Conservation (phyloP, 257 asterid species). For the Solanum habrochaites region DNA sequence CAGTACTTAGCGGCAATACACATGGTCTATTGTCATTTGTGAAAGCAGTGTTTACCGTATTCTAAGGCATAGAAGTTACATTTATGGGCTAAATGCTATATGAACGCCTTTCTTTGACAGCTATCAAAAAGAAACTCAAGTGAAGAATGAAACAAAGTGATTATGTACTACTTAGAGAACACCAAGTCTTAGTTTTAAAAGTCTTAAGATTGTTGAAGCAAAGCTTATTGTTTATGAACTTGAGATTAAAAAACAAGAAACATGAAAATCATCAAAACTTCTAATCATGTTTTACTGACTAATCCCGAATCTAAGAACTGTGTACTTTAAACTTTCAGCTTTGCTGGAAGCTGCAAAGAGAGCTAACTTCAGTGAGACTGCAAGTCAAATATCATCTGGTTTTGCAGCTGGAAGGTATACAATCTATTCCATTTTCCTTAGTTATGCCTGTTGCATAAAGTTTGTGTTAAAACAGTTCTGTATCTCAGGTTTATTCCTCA, state of each 20-base stretch:
- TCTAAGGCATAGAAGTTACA: neutral
- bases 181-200: neutral
- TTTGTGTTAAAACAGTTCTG: neutral
- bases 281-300: neutral
- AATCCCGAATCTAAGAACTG: neutral
- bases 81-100: neutral
- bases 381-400: constrained; percentile 54
- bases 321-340: constrained; percentile 36
- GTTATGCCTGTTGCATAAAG: neutral
- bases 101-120: neutral
- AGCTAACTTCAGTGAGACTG: constrained; percentile 58
- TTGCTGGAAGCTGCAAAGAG: constrained; percentile 74
- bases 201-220: neutral
- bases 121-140: neutral
- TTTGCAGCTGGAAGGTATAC: constrained; percentile 80
- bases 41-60: neutral
- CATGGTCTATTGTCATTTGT: neutral
- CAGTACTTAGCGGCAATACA: neutral
- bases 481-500: neutral
- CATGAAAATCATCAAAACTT: neutral
- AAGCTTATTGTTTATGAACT: neutral
- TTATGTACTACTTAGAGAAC: neutral
- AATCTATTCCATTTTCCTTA: neutral
- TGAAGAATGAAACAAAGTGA: neutral
- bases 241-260: neutral